Conservation (phyloP, 176 grass and related monocot genomes). For the Phoenix dactylifera region DNA sequence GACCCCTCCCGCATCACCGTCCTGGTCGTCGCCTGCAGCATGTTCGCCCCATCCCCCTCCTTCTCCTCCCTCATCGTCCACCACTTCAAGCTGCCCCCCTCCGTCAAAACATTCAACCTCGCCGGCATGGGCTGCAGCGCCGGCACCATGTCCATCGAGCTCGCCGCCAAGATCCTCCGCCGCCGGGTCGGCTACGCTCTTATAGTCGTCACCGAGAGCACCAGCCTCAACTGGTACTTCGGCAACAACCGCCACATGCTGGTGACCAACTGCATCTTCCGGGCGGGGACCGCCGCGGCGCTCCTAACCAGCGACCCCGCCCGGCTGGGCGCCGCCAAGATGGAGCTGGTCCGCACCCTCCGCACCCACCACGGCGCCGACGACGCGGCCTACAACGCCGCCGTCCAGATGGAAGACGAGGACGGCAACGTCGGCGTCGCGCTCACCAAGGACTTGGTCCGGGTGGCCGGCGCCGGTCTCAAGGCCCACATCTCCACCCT, state of each 20-base stretch:
- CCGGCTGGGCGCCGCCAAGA: constrained; percentile 35
- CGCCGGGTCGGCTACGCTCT: constrained; percentile 42
- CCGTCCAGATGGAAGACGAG: constrained; percentile 75
- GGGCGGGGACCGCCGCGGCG: constrained; percentile 51
- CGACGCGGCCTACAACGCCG: constrained; percentile 44
- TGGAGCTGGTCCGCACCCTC: constrained; percentile 69
- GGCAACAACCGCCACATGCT: constrained; percentile 87
- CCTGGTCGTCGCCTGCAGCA: constrained; percentile 66
- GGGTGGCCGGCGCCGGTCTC: constrained; percentile 51
- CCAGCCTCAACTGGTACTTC: constrained; percentile 86
- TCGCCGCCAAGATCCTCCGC: constrained; percentile 45
- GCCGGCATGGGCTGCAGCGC: constrained; percentile 86
- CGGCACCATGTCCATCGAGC: constrained; percentile 46
- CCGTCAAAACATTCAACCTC: constrained; percentile 50
- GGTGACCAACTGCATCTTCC: constrained; percentile 94
- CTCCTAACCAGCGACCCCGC: constrained; percentile 47
- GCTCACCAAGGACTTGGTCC: constrained; percentile 70
- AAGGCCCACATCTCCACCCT: constrained; percentile 48
- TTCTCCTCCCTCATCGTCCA: constrained; percentile 43
- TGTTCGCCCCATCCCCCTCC: constrained; percentile 56
- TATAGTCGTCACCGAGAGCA: constrained; percentile 81
- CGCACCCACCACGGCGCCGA: constrained; percentile 78
- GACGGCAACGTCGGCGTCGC: constrained; percentile 60
- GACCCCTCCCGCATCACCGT: constrained; percentile 23
- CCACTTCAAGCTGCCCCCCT: constrained; percentile 32